Evolutionary conservation across 345 rosid species (phyloP), one percentile per base, ranked within the genome.

Genomic region (Gossypium thurberi): DNA sequence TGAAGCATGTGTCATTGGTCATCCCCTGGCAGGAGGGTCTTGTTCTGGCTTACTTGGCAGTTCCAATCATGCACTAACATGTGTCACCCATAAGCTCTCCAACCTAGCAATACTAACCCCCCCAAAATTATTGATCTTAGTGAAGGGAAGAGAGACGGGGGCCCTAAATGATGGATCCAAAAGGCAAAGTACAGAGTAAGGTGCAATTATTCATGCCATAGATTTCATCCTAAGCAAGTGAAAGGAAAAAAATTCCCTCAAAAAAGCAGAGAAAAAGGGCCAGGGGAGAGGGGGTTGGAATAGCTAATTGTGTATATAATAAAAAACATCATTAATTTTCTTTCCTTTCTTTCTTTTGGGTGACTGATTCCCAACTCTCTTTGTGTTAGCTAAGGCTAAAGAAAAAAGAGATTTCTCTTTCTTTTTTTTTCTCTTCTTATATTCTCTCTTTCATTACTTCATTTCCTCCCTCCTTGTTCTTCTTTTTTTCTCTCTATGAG

Each of bases 181-280:
- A 90, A 90, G 91, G 82, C 82, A 63, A 84, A 85, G 86, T 88
- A 91, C 87, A 79, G 75, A 74, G 74, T 8, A 74, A 78, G 92
- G 79, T 85, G 90, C 95, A 92, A 94, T 90, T 87, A 92, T 88
- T 94, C 89, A 83, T 87, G 79, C 87, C 90, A 82, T 89, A 82
- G 76, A 82, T 85, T 86, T 84, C 90, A 78, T 84, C 84, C 83
- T 76, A 80, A 81, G 83, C 84, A 69, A 81, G 55, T 21, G 26
- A 40, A 58, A 44, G 48, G 55, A 20, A 59, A 65, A 72, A 61
- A 63, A 70, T 52, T 23, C 70, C 81, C 79, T 71, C 80, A 70
- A 63, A 65, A 76, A 82, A 61, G 59, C 23, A 72, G 55, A 60
- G 17, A 26, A 72, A 59, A 59, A 59, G 14, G 23, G 13, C 33